A percentile compares a stretch with the other conserved stretches of the same genome.
phyloP scores from a whole-genome alignment of 345 rosid genomes.

The Syzygium oleosum region DNA sequence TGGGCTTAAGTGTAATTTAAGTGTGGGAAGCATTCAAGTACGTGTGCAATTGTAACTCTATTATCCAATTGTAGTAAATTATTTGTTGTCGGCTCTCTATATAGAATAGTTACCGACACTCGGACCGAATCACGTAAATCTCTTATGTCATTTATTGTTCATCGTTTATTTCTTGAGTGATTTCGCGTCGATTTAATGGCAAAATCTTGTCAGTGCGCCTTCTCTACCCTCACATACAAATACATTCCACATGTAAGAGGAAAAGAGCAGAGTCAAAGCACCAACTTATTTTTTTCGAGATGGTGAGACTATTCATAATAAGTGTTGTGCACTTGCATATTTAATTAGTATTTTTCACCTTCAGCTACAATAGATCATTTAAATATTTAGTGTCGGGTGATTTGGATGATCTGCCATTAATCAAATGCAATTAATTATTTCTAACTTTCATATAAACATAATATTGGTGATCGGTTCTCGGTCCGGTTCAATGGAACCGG shows the following conservation, averaged over 20 bases:
- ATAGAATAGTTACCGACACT: neutral
- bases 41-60: neutral
- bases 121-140: neutral
- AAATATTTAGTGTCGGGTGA: neutral
- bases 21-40: neutral
- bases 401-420: neutral
- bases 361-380: neutral
- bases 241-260: neutral
- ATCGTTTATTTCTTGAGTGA: no score
- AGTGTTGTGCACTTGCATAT: neutral
- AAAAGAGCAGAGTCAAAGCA: neutral
- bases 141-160: neutral
- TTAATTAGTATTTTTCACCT: neutral
- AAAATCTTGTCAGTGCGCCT: no score
- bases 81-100: neutral
- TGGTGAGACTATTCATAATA: neutral
- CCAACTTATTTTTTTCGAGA: neutral
- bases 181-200: no score
- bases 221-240: neutral
- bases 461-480: no score
- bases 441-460: neutral
- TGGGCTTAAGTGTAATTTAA: no score
- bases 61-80: no score
- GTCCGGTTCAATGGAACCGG: no score
- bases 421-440: neutral